A percentile compares a stretch with the other conserved stretches of the same genome.
These are phyloP conservation scores for Pyricularia pennisetigena DNA, from an alignment of 2,329 filamentous ascomycete species.

Conservation along the genomic window DNA sequence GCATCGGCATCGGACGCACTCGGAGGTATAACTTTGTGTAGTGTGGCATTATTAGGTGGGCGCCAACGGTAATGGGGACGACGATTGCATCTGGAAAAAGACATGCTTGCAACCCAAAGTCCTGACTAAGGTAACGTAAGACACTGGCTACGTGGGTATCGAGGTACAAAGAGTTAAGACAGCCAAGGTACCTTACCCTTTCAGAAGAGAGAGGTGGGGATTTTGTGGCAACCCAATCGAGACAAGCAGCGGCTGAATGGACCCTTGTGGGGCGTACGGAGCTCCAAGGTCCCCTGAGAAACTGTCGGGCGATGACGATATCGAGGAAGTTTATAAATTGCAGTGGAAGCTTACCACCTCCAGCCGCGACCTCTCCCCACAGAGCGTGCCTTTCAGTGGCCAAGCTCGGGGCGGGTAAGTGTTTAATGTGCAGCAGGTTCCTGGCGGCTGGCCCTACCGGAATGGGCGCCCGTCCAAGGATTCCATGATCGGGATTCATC, in stretches of 20 bases:
- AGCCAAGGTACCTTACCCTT: background rate
- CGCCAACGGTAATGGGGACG: background rate
- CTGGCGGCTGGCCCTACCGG: background rate
- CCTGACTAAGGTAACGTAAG: background rate
- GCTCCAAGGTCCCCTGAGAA: background rate
- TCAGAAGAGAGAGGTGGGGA: too few species aligned
- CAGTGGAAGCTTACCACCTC: background rate
- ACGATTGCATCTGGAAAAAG: background rate
- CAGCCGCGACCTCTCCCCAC: background rate
- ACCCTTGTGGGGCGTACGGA: background rate
- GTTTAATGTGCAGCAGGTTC: background rate
- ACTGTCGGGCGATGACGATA: background rate
- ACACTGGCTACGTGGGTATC: background rate
- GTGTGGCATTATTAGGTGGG: background rate
- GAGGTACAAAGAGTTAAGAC: background rate
- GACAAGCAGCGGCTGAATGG: background rate
- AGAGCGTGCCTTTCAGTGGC: background rate
- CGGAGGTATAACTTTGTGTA: background rate
- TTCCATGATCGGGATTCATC: background rate
- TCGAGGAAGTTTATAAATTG: background rate
- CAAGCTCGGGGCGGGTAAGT: background rate
- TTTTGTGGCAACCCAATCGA: background rate
- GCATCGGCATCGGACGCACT: background rate
- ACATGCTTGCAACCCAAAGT: background rate
- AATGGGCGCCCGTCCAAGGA: background rate